Conservation (phyloP, 2,329 filamentous ascomycete species). For the Neopestalotiopsis clavispora region DNA sequence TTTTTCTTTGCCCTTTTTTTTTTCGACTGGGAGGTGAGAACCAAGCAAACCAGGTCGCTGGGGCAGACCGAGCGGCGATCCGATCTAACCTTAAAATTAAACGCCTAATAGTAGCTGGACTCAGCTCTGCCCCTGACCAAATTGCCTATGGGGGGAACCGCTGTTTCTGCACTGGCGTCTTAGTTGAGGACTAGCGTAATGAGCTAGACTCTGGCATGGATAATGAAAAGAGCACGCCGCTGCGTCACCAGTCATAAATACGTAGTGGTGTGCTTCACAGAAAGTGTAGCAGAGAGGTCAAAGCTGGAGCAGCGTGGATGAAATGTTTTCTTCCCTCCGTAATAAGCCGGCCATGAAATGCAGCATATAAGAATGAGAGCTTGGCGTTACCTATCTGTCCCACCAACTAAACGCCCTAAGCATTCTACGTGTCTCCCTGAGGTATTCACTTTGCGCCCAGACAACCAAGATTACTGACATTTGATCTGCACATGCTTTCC, state of each 20-base stretch:
- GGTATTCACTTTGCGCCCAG: no score
- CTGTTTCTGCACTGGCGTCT: background rate
- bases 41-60: background rate
- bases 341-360: background rate
- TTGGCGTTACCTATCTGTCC: no score
- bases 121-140: background rate
- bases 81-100: slow-evolving; percentile 4
- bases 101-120: background rate
- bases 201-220: background rate
- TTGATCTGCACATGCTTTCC: no score
- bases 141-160: background rate
- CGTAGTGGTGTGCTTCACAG: background rate
- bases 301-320: background rate
- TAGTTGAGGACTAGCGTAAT: background rate
- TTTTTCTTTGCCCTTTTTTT: no score
- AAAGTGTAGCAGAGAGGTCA: background rate
- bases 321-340: background rate
- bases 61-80: background rate
- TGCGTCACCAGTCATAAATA: background rate
- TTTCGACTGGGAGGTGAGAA: no score
- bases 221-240: background rate
- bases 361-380: background rate
- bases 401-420: no score
- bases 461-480: no score
- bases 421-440: no score